Evolutionary conservation across 2,329 filamentous ascomycete species (phyloP).

Genomic region (Fusarium napiforme): DNA sequence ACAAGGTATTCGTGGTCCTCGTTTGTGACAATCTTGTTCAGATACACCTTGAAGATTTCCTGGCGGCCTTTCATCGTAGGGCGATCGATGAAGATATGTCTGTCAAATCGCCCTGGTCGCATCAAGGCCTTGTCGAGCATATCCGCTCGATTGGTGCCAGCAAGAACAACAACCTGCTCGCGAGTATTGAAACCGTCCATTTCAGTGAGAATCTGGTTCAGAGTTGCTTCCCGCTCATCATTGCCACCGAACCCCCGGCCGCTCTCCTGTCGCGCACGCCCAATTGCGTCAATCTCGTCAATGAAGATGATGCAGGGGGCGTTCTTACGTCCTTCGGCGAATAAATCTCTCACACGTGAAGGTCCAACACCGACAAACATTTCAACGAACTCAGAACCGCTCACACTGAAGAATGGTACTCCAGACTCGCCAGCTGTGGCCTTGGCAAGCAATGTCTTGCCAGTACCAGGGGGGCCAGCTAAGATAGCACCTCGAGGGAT

Average conservation of each 20-base stretch:
- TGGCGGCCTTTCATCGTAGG: conserved; percentile 97
- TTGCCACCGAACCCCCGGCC: conserved; percentile 82
- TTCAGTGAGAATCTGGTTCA: conserved; percentile 98
- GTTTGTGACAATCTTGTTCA: conserved; percentile 92
- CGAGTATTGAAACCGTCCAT: conserved; percentile 99
- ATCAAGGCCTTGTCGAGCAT: conserved; percentile 95
- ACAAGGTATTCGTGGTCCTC: conserved; percentile 90
- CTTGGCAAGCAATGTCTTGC: conserved; percentile 97
- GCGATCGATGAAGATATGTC: conserved; percentile 93
- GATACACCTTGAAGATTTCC: conserved; percentile 94
- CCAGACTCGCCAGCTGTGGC: conserved; percentile 96
- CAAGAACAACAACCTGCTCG: conserved; percentile 95
- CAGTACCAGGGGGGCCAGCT: conserved; percentile 96
- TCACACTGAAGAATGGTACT: conserved; percentile 98
- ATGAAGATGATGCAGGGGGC: conserved; percentile 99
- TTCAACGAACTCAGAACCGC: conserved; percentile 98
- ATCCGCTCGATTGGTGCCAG: conserved; percentile 95
- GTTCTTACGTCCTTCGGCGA: conserved; percentile 93
- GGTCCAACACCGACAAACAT: conserved; percentile 99
- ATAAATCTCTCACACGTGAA: conserved; percentile 93
- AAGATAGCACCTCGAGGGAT: conserved; percentile 97
- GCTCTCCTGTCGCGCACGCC: conserved; percentile 85
- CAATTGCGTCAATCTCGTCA: conserved; percentile 98
- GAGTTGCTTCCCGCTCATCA: conserved; percentile 94
- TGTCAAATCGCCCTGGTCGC: conserved; percentile 95